Conservation (phyloP, 169 alveolate genomes). For the Neospora caninum region DNA sequence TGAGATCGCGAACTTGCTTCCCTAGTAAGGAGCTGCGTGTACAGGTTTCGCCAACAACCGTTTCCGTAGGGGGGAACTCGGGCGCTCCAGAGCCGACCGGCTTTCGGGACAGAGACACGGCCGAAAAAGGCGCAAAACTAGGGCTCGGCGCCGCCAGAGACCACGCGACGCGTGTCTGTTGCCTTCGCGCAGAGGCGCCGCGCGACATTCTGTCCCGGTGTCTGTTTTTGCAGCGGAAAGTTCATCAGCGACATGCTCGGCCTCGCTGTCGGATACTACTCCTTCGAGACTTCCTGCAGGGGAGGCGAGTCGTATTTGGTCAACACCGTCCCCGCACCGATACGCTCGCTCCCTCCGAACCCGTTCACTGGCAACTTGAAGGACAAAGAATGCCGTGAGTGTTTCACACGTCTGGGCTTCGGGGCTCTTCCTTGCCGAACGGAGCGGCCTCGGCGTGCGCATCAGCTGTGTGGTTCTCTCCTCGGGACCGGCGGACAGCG, state of each 20-base stretch:
- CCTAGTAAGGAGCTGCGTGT: neutral
- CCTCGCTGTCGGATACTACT: constrained; percentile 46
- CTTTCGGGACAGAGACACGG: too few relatives aligned
- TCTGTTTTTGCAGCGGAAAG: constrained; percentile 41
- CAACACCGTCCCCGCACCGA: constrained; percentile 37
- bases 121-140: too few relatives aligned
- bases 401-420: neutral
- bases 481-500: too few relatives aligned
- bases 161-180: too few relatives aligned
- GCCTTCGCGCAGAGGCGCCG: too few relatives aligned
- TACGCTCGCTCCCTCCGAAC: constrained; percentile 43
- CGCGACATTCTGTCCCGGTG: too few relatives aligned
- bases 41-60: too few relatives aligned
- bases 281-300: constrained; percentile 34
- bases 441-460: too few relatives aligned
- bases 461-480: too few relatives aligned
- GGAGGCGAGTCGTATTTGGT: constrained; percentile 9
- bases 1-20: constrained; percentile 19
- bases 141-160: too few relatives aligned
- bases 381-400: constrained; percentile 35
- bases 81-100: too few relatives aligned
- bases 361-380: constrained; percentile 45
- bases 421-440: neutral
- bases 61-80: too few relatives aligned
- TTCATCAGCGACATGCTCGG: constrained; percentile 56